These are phyloP conservation scores for Oemleria cerasiformis DNA, from an alignment of 306 rosid genomes.

Conservation along the genomic window DNA sequence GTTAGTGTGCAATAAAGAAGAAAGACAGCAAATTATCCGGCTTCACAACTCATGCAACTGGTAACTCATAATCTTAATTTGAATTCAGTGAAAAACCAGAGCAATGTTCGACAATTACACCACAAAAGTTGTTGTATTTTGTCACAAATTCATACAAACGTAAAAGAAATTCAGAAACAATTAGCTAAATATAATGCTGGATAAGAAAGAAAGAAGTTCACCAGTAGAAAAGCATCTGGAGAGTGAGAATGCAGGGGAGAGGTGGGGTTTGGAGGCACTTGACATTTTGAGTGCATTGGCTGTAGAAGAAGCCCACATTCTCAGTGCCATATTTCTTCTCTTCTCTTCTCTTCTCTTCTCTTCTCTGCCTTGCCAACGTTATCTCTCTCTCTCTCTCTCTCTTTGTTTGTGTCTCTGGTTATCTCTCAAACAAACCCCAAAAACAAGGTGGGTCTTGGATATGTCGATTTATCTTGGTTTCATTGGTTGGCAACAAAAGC, in stretches of 20 bases:
- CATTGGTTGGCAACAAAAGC: conserved; percentile 55
- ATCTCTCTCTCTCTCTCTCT: not conserved
- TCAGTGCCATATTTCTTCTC: conserved; percentile 58
- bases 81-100: not conserved
- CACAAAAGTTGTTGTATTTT: not conserved
- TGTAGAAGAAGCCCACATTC: conserved; percentile 97
- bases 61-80: not conserved
- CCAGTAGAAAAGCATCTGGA: conserved; percentile 86
- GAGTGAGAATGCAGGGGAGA: conserved; percentile 57
- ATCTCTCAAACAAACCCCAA: not conserved
- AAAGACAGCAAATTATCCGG: too few species aligned
- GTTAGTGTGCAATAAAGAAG: too few species aligned
- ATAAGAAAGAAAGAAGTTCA: conserved; percentile 13
- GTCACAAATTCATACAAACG: not conserved
- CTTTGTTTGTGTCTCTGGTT: not conserved
- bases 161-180: not conserved
- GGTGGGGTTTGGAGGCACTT: conserved; percentile 50
- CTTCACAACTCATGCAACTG: too few species aligned
- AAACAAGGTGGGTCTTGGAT: not conserved
- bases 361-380: not conserved
- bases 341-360: too few species aligned
- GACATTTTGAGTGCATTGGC: conserved; percentile 84
- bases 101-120: too few species aligned
- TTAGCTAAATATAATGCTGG: not conserved
- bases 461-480: conserved; percentile 58